phyloP scores from a whole-genome alignment of 768 basidiomycete genomes.

The Boletus rubropictus region DNA sequence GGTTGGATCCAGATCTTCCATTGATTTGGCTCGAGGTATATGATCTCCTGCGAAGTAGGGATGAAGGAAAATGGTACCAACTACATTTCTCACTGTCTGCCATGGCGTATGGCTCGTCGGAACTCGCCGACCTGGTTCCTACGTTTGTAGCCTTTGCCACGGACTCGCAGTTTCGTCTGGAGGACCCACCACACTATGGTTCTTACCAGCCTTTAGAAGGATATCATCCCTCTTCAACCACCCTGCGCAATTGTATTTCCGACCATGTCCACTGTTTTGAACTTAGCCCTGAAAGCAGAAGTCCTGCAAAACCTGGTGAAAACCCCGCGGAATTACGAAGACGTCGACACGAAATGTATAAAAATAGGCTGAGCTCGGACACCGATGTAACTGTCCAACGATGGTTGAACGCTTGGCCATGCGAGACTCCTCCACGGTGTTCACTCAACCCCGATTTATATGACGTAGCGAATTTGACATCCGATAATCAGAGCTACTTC shows the following conservation, averaged over 20 bases:
- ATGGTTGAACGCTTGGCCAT: constrained; percentile 19
- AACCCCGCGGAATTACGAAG: background rate
- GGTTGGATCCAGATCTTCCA: constrained; percentile 21
- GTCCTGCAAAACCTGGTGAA: background rate
- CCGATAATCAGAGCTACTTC: constrained; percentile 4
- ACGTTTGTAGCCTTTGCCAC: constrained; percentile 29
- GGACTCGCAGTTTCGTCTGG: background rate
- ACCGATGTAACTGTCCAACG: background rate
- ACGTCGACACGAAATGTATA: constrained; percentile 9
- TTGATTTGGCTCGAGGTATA: constrained; percentile 28
- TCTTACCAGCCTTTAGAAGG: constrained; percentile 3
- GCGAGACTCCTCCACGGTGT: constrained; percentile 7
- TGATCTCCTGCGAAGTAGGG: constrained; percentile 17
- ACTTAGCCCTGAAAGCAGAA: background rate
- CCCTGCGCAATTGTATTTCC: background rate
- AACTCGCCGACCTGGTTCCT: constrained; percentile 8
- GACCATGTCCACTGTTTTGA: background rate
- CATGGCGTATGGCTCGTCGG: constrained; percentile 21
- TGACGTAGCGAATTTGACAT: background rate
- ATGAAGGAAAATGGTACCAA: constrained; percentile 10
- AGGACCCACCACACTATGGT: constrained; percentile 6
- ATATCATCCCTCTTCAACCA: background rate
- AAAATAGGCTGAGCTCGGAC: constrained; percentile 6
- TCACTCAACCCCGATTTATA: constrained; percentile 2
- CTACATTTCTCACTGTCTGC: constrained; percentile 30